Evolutionary conservation across 768 basidiomycete species (phyloP).

Genomic region (Albatrellus ellisii): DNA sequence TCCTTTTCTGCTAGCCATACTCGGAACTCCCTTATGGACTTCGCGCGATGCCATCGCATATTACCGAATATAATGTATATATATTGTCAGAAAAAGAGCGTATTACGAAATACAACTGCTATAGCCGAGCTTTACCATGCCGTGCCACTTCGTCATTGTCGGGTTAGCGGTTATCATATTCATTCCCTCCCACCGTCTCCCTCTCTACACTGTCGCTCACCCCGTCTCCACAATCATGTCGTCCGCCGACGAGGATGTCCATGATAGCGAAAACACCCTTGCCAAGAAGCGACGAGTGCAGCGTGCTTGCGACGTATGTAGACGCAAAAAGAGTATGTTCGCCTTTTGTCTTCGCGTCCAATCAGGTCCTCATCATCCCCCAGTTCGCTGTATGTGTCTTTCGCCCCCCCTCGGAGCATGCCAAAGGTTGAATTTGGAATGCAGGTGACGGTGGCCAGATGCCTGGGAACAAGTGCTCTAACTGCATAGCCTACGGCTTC

Average conservation of each 20-base stretch:
- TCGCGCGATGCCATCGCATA: no score
- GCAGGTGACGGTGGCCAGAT: slow-evolving; percentile 60
- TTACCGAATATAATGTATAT: no score
- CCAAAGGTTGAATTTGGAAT: neutral
- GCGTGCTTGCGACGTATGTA: slow-evolving; percentile 72
- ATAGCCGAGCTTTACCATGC: no score
- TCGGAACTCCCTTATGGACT: no score
- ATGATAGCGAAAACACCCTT: slow-evolving; percentile 27
- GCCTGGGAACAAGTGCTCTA: slow-evolving; percentile 48
- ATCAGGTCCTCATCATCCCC: slow-evolving; percentile 3
- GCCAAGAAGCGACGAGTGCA: slow-evolving; percentile 62
- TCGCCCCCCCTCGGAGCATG: neutral
- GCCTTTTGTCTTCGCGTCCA: slow-evolving; percentile 5
- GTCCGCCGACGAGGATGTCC: slow-evolving; percentile 51
- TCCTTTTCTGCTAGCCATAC: no score
- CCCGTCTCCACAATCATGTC: slow-evolving; percentile 29
- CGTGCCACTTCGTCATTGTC: no score
- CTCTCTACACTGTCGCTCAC: neutral
- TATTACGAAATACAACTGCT: no score
- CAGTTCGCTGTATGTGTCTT: slow-evolving; percentile 49
- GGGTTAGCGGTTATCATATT: neutral
- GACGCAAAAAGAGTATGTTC: slow-evolving; percentile 67
- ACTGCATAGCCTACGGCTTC: slow-evolving; percentile 42
- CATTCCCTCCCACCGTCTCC: neutral
- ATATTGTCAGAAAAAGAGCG: no score